Conservation (phyloP, 306 rosid species). For the Myrica gale region DNA sequence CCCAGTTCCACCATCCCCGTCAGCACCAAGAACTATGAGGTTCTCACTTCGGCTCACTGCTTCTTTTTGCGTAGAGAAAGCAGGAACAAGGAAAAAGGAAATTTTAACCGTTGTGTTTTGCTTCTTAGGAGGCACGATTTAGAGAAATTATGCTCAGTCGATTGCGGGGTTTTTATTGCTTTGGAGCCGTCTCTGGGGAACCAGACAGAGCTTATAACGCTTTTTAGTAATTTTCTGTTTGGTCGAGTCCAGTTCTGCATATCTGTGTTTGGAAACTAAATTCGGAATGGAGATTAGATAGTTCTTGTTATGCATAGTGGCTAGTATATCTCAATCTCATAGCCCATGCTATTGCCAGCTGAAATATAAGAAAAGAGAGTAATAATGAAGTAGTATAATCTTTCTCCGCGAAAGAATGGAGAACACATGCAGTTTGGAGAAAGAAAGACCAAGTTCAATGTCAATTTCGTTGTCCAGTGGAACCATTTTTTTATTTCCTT, state of each 20-base stretch:
- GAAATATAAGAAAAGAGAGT: not conserved
- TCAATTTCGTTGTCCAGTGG: too few relatives aligned
- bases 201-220: not conserved
- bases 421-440: not conserved
- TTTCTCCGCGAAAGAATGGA: not conserved
- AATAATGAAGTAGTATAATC: not conserved
- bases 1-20: conserved; percentile 44
- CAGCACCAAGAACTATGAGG: conserved; percentile 64
- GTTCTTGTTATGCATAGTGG: not conserved
- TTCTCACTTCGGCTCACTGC: conserved; percentile 19
- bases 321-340: not conserved
- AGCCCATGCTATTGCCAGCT: not conserved
- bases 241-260: not conserved
- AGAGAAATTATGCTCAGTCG: not conserved
- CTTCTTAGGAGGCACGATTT: not conserved
- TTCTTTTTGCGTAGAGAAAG: conserved; percentile 6
- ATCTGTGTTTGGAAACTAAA: not conserved
- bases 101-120: not conserved
- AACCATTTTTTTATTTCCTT: too few relatives aligned
- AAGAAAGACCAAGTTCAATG: not conserved
- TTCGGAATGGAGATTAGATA: not conserved
- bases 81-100: not conserved
- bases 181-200: not conserved
- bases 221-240: not conserved
- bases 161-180: not conserved